Conservation (phyloP, 306 rosid species). For the Hippophae rhamnoides region DNA sequence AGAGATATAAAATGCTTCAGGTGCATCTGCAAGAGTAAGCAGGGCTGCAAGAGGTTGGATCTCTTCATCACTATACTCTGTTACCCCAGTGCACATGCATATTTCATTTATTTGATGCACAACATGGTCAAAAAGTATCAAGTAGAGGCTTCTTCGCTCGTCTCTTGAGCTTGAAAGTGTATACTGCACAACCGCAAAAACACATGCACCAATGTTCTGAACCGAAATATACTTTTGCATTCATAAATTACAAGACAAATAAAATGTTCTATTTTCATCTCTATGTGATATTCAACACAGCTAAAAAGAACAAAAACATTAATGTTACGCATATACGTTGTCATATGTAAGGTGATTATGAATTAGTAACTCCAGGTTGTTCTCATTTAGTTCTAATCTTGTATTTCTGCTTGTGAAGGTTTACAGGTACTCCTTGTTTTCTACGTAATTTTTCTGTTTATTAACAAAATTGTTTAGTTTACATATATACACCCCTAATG, state of each 20-base stretch:
- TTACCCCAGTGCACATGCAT: constrained; percentile 54
- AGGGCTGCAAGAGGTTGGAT: constrained; percentile 83
- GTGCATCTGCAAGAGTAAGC: constrained; percentile 78
- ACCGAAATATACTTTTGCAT: too few relatives aligned
- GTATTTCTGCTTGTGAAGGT: too few relatives aligned
- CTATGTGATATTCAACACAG: neutral
- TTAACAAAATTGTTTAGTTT: too few relatives aligned
- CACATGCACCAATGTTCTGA: neutral
- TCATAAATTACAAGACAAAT: too few relatives aligned
- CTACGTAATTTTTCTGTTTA: too few relatives aligned
- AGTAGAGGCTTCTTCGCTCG: constrained; percentile 78
- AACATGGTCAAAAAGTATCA: constrained; percentile 87
- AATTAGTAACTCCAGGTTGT: too few relatives aligned
- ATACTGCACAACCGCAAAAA: constrained; percentile 51
- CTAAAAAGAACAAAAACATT: neutral
- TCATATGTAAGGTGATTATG: too few relatives aligned
- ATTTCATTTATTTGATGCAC: constrained; percentile 78
- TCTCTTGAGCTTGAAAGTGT: constrained; percentile 80
- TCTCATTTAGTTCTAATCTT: too few relatives aligned
- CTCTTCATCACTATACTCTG: constrained; percentile 75
- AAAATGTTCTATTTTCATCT: too few relatives aligned
- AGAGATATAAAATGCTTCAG: constrained; percentile 86
- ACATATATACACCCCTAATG: too few relatives aligned
- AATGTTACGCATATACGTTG: neutral
- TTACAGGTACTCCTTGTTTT: too few relatives aligned